Conservation (phyloP, 192 early-diverging fungal genomes). For the Geosiphon pyriformis region DNA sequence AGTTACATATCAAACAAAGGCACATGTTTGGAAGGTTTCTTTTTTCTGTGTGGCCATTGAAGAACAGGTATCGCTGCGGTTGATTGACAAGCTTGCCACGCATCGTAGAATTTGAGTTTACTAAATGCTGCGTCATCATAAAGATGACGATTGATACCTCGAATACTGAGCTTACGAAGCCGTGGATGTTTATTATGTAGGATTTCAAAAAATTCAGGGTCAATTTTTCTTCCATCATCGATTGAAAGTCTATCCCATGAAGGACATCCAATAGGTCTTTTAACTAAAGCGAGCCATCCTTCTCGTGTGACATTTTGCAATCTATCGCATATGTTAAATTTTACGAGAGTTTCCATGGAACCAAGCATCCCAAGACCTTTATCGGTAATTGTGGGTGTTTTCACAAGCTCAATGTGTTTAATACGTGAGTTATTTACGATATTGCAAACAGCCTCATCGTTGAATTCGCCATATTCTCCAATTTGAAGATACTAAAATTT, state of each 20-base stretch:
- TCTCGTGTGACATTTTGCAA: conserved; percentile 10
- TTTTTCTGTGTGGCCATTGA: no score
- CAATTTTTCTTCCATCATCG: conserved; percentile 12
- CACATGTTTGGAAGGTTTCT: no score
- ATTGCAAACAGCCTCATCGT: conserved; percentile 8
- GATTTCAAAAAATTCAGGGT: conserved; percentile 15
- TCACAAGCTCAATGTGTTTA: neutral
- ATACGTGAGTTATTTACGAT: neutral
- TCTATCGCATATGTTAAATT: conserved; percentile 1
- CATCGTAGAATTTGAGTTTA: conserved; percentile 12
- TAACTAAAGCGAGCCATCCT: conserved; percentile 17
- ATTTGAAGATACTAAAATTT: neutral
- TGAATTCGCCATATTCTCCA: conserved; percentile 2
- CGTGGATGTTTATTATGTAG: conserved; percentile 10
- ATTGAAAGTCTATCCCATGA: conserved; percentile 13
- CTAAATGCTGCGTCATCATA: neutral
- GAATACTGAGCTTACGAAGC: neutral
- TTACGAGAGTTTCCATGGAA: conserved; percentile 9
- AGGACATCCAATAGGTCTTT: neutral
- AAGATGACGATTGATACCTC: neutral
- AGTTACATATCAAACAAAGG: no score
- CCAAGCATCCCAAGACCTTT: neutral
- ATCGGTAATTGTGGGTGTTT: conserved; percentile 6
- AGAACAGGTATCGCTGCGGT: neutral
- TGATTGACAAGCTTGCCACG: neutral